Conservation (phyloP, 2,329 filamentous ascomycete genomes). For the Cladosporium phlei region DNA sequence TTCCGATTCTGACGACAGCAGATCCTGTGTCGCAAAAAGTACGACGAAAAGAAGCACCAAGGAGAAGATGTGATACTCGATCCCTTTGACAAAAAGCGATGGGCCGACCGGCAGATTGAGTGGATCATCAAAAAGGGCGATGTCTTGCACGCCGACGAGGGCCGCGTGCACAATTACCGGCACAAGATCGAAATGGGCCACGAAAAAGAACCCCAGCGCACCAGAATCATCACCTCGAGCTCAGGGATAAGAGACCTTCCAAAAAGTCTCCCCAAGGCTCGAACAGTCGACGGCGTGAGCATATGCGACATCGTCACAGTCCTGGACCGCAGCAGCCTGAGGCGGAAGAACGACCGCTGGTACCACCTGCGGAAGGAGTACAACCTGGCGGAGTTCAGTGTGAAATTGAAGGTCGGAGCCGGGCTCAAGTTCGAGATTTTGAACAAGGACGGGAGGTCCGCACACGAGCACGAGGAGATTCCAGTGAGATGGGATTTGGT, state of each 20-base stretch:
- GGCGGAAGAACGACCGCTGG: constrained; percentile 12
- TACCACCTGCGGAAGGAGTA: constrained; percentile 12
- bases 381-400: constrained; percentile 15
- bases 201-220: constrained; percentile 14
- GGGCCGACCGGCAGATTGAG: constrained; percentile 17
- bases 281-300: background rate
- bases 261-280: background rate
- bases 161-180: constrained; percentile 12
- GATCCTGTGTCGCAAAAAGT: constrained; percentile 11
- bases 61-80: constrained; percentile 13
- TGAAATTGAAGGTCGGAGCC: constrained; percentile 11
- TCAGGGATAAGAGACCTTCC: background rate
- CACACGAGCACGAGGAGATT: constrained; percentile 14
- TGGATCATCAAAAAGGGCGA: constrained; percentile 19
- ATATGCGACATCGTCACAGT: constrained; percentile 9
- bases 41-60: constrained; percentile 12
- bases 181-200: constrained; percentile 14
- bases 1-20: no score
- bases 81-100: constrained; percentile 16
- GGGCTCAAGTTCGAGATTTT: constrained; percentile 17
- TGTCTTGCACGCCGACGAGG: constrained; percentile 5
- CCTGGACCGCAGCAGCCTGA: background rate
- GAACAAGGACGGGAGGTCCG: constrained; percentile 8
- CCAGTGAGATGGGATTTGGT: background rate
- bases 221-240: constrained; percentile 11